Percentiles rank a stretch among this genome's conserved stretches.
Conservation (phyloP, 192 early-diverging fungal species). For the Funneliformis geosporum region DNA sequence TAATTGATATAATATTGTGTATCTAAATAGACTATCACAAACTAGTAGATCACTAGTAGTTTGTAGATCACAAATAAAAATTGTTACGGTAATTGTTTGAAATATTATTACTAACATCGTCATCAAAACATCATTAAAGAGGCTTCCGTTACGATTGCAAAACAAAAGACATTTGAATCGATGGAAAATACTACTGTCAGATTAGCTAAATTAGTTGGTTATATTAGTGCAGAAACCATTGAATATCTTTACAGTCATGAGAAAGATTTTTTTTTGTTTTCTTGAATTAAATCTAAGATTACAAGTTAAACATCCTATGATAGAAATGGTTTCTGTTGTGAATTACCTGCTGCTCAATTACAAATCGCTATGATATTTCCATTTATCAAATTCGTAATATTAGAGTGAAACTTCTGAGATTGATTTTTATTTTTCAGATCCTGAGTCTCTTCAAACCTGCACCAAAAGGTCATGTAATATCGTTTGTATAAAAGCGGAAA, state of each 20-base stretch:
- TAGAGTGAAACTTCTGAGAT: too few relatives aligned
- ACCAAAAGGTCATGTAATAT: slow-evolving; percentile 97
- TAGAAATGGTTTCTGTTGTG: slow-evolving; percentile 98
- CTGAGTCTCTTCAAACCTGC: slow-evolving; percentile 74
- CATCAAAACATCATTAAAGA: slow-evolving; percentile 99
- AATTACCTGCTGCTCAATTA: slow-evolving; percentile 94
- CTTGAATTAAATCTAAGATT: slow-evolving; percentile 96
- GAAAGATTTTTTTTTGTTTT: too few relatives aligned
- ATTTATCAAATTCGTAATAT: slow-evolving; percentile 87
- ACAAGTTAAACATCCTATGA: slow-evolving; percentile 99
- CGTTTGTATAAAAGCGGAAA: slow-evolving; percentile 98
- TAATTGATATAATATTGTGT: too few relatives aligned
- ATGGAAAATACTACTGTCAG: slow-evolving; percentile 99
- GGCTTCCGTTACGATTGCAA: slow-evolving; percentile 89
- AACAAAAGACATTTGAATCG: slow-evolving; percentile 71
- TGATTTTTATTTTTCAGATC: slow-evolving; percentile 88
- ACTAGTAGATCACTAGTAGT: too few relatives aligned
- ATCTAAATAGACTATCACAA: too few relatives aligned
- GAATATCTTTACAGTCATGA: slow-evolving; percentile 93
- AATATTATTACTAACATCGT: too few relatives aligned
- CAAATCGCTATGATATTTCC: slow-evolving; percentile 99
- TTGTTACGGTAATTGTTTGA: too few relatives aligned
- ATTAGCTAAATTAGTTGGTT: slow-evolving; percentile 91
- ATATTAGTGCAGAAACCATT: slow-evolving; percentile 95
- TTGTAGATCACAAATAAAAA: too few relatives aligned